Evolutionary conservation across 2,329 filamentous ascomycete genomes (phyloP), one percentile per base, ranked within the genome.

Genomic region (Fusarium musae): DNA sequence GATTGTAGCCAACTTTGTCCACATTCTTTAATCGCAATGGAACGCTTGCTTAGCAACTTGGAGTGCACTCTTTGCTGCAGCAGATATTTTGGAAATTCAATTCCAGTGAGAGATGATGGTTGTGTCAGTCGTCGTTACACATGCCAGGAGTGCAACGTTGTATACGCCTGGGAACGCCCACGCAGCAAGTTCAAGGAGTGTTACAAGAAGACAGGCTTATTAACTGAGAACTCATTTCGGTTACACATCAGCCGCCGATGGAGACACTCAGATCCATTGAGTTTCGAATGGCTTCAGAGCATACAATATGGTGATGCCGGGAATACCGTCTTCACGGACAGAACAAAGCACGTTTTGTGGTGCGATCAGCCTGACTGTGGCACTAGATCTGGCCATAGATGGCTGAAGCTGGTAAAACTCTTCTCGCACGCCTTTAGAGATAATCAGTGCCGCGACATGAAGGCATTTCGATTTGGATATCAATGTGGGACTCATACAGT

Each of bases 261-360:
- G 34, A 26, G 4, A 19, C 15, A 26, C 4, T 13, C 8, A 3
- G 15, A 43, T 5, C 54, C 42, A 7, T 9, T 60, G 4, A 23
- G 17, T 26, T 36, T 46, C 15, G 19, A 16, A 19, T 66, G 63
- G 50, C 43, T 66, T 32, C 15, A 16, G 26, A 59, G 16, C 12
- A 10, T 63, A 10, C 3, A 59, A 17, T 68, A 40, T 50, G 17
- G 34, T 3, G 19, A n/a, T 9, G 13, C 10, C 1, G 17, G 34
- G 6, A 59, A 56, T 26, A 32, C 53, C 3, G 23, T 70, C 17
- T 26, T 63, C 15, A 43, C 43, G 19, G 32, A 59, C 2, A 47
- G 19, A 17, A 63, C 58, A 0, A 62, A 46, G 37, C 37, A 54
- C 16, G n/a, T 70, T 12, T 52, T 68, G 2, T 68, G 53, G 66